Base-by-base conservation (phyloP, 2,329 filamentous ascomycete species). In the Cytospora piceae region DNA sequence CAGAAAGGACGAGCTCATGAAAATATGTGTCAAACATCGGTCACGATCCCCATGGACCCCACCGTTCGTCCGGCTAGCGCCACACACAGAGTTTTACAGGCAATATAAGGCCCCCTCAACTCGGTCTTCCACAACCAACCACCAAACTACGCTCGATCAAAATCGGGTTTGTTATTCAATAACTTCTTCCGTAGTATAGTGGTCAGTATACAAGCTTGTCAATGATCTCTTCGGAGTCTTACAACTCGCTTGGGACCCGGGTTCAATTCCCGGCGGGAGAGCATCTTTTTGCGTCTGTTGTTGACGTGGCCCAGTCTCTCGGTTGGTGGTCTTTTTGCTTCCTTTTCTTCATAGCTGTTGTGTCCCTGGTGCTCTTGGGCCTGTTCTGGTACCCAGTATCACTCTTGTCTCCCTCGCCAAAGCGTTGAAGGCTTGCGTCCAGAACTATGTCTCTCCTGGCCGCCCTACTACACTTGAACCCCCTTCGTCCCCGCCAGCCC, bases 121-220 rank as follows among this genome's bases (percentile, higher is more conserved):
- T 12, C 46, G 8, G n/a, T 4, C 9, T 49, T 22, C 46, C 46
- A 49, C 46, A 49, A 49, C 39, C 46, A 49, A 24, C 46, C 46
- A 49, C 46, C 46, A 7, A 14, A 24, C 46, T 49, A 49, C 46
- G 17, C 46, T 49, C 46, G 46, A 24, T 22, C 12, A 22, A 22
- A 49, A 22, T 49, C 46, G 46, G 24, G 46, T 42, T 49, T 29
- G 27, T 3, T 29, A 29, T n/a, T 9, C n/a, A 9, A n/a, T 22
- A 46, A 46, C 42, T 20, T 49, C 46, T 49, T 24, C 8, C n/a
- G 46, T 49, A 49, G 46, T 49, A 49, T 49, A 49, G 46, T 49
- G 46, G 46, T 49, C 46, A 49, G 46, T 49, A 49, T 49, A 24
- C 22, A 24, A 49, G 46, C 46, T 49, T 49, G 46, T 49, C 46